phyloP scores from a whole-genome alignment of 495 filamentous ascomycete species.

The Mytilinidion resinicola region DNA sequence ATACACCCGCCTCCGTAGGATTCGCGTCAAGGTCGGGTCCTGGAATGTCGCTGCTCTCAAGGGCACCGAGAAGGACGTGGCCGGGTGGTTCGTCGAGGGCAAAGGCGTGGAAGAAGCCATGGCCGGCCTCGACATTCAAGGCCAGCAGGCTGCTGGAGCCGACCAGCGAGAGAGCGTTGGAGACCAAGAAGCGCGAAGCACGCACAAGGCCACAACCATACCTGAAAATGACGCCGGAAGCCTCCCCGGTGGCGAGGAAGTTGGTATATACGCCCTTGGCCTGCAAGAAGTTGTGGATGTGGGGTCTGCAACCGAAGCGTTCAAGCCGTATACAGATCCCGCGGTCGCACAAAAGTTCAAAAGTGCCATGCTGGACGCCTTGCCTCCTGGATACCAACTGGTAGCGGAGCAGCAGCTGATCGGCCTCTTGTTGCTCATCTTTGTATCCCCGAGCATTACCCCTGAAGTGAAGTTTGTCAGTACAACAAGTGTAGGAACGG shows the following conservation, averaged over 20 bases:
- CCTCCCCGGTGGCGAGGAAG: constrained; percentile 49
- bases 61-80: constrained; percentile 79
- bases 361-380: constrained; percentile 56
- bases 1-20: constrained; percentile 61
- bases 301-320: constrained; percentile 56
- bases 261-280: constrained; percentile 84
- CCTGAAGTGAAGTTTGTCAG: constrained; percentile 69
- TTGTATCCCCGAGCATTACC: constrained; percentile 67
- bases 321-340: constrained; percentile 68
- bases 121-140: constrained; percentile 43
- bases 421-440: constrained; percentile 79
- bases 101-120: constrained; percentile 60
- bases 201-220: constrained; percentile 34
- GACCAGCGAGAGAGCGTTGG: constrained; percentile 37
- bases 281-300: constrained; percentile 91
- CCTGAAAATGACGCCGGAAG: constrained; percentile 35
- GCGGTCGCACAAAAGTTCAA: constrained; percentile 70
- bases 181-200: constrained; percentile 40
- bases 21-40: constrained; percentile 79
- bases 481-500: constrained; percentile 74
- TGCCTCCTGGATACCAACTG: constrained; percentile 70
- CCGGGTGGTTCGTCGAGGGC: constrained; percentile 75
- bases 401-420: constrained; percentile 79
- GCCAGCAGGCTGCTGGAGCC: constrained; percentile 4
- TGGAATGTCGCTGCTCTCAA: constrained; percentile 90